phyloP scores from a whole-genome alignment of 106 monocot genomes.

The Phalaenopsis equestris region DNA sequence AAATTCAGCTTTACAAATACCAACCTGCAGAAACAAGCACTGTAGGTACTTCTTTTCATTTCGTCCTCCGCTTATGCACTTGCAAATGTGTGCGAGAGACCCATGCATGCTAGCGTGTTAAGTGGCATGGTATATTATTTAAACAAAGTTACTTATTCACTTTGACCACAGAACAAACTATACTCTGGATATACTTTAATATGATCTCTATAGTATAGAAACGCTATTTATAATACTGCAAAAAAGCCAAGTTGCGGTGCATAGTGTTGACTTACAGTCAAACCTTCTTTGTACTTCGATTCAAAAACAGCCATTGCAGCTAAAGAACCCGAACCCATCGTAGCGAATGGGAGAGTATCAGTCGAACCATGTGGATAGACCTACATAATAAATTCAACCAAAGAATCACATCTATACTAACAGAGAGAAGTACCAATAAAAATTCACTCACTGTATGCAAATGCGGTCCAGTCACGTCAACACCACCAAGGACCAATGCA shows the following conservation, averaged over 20 bases:
- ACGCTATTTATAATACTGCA: neutral
- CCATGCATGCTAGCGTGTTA: neutral
- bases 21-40: neutral
- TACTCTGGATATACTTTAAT: neutral
- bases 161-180: neutral
- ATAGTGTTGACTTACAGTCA: conserved; percentile 52
- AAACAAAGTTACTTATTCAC: neutral
- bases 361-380: conserved; percentile 98
- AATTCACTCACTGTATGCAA: conserved; percentile 72
- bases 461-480: conserved; percentile 98
- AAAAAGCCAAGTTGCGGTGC: neutral
- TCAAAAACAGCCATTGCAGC: conserved; percentile 98
- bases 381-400: conserved; percentile 26
- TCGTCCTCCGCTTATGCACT: too few relatives aligned
- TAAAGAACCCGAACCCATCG: conserved; percentile 99
- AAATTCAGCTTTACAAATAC: too few relatives aligned
- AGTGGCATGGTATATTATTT: neutral
- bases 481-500: conserved; percentile 96
- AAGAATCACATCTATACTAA: neutral
- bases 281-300: conserved; percentile 81
- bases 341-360: conserved; percentile 99
- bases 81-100: neutral
- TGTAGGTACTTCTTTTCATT: too few relatives aligned
- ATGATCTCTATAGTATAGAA: neutral
- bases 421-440: neutral